A percentile compares a stretch with the other conserved stretches of the same genome.
Conservation (phyloP, 768 basidiomycete species). For the Lactarius indigo region DNA sequence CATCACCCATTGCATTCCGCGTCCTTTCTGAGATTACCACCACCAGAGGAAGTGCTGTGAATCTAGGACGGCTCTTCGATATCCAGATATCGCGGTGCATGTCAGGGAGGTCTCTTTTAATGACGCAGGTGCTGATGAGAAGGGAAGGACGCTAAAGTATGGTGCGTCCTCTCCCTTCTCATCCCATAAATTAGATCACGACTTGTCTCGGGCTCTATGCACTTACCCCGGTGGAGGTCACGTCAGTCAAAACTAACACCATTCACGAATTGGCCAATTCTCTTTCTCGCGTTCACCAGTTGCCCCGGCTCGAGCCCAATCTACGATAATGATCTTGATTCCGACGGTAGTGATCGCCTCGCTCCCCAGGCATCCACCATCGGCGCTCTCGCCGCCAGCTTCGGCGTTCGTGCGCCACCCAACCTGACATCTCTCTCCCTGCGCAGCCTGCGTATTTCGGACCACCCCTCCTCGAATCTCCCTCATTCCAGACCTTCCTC, state of each 20-base stretch:
- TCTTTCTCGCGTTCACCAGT: not conserved
- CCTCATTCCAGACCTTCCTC: not conserved
- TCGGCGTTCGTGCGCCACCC: not conserved
- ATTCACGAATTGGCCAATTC: not conserved
- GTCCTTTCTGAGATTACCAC: not conserved
- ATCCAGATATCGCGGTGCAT: no score
- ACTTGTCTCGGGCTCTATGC: no score
- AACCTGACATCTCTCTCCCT: not conserved
- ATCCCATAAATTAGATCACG: no score
- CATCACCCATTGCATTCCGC: constrained; percentile 4
- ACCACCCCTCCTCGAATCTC: not conserved
- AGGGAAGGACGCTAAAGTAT: no score
- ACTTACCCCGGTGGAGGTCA: no score
- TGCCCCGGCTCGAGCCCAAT: not conserved
- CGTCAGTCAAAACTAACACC: not conserved
- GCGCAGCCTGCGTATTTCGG: not conserved
- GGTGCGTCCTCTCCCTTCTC: no score
- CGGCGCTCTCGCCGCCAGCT: not conserved
- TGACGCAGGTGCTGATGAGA: no score
- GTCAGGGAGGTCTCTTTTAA: no score
- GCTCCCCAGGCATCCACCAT: not conserved
- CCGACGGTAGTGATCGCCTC: not conserved
- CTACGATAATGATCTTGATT: not conserved
- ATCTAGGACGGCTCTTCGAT: no score
- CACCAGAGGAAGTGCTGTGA: not conserved